These are phyloP conservation scores for Lablab purpureus DNA, from an alignment of 306 rosid species.

Conservation along the genomic window DNA sequence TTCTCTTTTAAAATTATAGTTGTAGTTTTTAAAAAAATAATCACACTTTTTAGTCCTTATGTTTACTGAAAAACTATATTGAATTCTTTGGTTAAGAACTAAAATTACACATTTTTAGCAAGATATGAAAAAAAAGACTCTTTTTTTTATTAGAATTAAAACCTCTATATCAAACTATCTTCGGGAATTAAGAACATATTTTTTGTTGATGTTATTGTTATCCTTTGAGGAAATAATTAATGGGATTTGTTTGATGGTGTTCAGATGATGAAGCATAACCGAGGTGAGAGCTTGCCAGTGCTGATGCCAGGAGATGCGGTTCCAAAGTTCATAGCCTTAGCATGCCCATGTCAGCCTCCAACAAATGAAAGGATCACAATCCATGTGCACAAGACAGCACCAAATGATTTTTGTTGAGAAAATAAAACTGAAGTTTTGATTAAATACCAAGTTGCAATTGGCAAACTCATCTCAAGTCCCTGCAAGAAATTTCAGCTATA, in stretches of 20 bases:
- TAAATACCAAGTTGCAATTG: not conserved
- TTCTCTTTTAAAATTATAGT: no score
- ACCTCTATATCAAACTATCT: no score
- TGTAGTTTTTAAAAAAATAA: no score
- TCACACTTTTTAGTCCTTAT: no score
- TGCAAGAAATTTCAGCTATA: no score
- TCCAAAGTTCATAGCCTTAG: constrained; percentile 75
- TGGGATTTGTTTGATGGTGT: constrained; percentile 29
- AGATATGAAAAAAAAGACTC: no score
- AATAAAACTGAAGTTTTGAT: not conserved
- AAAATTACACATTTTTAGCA: no score
- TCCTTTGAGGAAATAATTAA: not conserved
- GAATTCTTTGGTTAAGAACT: no score
- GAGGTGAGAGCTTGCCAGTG: constrained; percentile 59
- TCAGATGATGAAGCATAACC: constrained; percentile 52
- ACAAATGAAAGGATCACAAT: constrained; percentile 48
- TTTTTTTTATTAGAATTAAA: no score
- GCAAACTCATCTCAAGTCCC: not conserved
- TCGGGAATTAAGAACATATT: no score
- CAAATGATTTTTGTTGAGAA: not conserved
- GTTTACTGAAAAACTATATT: no score
- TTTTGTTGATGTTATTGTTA: no score
- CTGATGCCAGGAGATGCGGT: constrained; percentile 85
- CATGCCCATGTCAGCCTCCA: constrained; percentile 67
- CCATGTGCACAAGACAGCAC: constrained; percentile 44